phyloP scores from a whole-genome alignment of 2,329 filamentous ascomycete species.

The Cladosporium sp. region DNA sequence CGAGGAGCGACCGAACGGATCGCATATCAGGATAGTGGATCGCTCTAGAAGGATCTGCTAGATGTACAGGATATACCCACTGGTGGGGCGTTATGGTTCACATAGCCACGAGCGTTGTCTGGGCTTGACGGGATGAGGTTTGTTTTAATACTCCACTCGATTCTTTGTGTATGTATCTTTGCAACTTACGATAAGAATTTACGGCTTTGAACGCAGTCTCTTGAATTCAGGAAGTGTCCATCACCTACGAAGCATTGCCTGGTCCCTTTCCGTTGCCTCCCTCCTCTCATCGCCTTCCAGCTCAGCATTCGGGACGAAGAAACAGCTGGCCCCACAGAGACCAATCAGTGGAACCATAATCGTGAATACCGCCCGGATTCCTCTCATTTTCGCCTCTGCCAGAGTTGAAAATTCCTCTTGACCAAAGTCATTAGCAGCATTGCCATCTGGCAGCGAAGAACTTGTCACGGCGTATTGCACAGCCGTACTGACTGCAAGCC shows the following conservation, averaged over 20 bases:
- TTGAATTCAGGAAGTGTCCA: background rate
- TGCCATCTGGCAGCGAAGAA: background rate
- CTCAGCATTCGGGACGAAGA: slow-evolving; percentile 1
- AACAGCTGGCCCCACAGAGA: background rate
- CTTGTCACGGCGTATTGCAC: slow-evolving; percentile 6
- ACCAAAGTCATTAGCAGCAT: background rate
- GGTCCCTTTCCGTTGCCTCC: background rate
- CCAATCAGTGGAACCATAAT: slow-evolving; percentile 6
- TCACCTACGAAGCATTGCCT: background rate
- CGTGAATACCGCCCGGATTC: slow-evolving; percentile 4
- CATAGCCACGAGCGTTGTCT: background rate
- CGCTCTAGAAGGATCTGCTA: slow-evolving; percentile 10
- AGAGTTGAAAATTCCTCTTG: background rate
- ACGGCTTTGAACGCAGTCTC: background rate
- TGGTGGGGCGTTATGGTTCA: background rate
- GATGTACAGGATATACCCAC: slow-evolving; percentile 2
- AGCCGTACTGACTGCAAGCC: slow-evolving; percentile 1
- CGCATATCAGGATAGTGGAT: slow-evolving; percentile 15
- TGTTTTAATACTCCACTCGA: slow-evolving; percentile 1
- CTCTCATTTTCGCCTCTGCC: slow-evolving; percentile 6
- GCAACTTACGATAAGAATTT: background rate
- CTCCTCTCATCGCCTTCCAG: slow-evolving; percentile 1
- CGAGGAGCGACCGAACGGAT: slow-evolving; percentile 17
- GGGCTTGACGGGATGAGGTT: background rate
- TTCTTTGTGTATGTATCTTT: background rate